Conservation (phyloP, 2,329 filamentous ascomycete species). For the Nemania sp. region DNA sequence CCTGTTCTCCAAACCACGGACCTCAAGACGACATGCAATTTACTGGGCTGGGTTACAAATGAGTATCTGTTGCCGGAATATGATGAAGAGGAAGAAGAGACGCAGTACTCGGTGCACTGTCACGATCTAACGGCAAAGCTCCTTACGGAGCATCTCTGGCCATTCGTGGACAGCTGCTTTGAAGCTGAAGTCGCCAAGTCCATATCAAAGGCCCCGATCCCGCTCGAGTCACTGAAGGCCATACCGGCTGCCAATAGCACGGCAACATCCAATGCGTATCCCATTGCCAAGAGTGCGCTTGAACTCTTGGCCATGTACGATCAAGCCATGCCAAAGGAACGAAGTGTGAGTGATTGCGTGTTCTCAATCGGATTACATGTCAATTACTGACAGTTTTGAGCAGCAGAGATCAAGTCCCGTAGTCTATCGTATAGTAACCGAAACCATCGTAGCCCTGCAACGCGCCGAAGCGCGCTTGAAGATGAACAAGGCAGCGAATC, state of each 20-base stretch:
- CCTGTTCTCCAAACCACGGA: constrained; percentile 52
- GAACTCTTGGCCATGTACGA: constrained; percentile 66
- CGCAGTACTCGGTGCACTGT: constrained; percentile 57
- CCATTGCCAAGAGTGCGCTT: constrained; percentile 61
- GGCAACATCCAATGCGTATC: constrained; percentile 61
- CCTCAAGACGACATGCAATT: constrained; percentile 56
- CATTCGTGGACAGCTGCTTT: constrained; percentile 58
- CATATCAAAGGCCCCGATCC: constrained; percentile 54
- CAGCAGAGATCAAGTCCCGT: constrained; percentile 59
- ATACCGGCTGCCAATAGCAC: constrained; percentile 52
- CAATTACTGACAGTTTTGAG: constrained; percentile 28
- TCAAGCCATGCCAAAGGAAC: constrained; percentile 66
- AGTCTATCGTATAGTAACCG: constrained; percentile 77
- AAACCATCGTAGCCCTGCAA: constrained; percentile 83
- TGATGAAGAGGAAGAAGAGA: constrained; percentile 63
- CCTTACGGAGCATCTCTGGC: constrained; percentile 62
- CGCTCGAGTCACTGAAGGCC: constrained; percentile 56
- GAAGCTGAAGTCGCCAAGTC: constrained; percentile 60
- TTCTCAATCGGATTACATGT: not conserved
- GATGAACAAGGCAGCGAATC: constrained; percentile 56
- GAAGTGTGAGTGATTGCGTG: constrained; percentile 54
- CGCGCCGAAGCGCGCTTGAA: constrained; percentile 74
- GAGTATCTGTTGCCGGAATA: constrained; percentile 61
- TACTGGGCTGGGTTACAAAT: constrained; percentile 62
- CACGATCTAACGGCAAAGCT: constrained; percentile 61